A percentile compares a stretch with the other conserved stretches of the same genome.
These are phyloP conservation scores for Neonectria ditissima DNA, from an alignment of 2,329 filamentous ascomycete species.

Conservation along the genomic window DNA sequence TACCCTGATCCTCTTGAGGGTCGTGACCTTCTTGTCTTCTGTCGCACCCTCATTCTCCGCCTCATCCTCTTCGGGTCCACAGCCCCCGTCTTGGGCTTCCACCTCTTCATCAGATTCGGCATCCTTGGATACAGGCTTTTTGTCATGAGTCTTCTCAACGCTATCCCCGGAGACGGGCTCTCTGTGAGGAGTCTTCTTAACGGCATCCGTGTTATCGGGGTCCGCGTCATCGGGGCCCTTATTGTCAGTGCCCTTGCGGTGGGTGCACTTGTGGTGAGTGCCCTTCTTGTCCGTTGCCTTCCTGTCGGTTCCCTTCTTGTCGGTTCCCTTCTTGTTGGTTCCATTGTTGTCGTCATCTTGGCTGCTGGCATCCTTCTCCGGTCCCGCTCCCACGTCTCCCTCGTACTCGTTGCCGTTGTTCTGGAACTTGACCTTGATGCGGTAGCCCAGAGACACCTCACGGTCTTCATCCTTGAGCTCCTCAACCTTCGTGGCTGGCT, in stretches of 20 bases:
- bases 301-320: too few species aligned
- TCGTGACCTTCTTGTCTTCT: background rate
- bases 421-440: background rate
- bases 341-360: too few species aligned
- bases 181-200: too few species aligned
- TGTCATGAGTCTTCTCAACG: background rate
- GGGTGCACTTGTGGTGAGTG: too few species aligned
- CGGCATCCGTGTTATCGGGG: too few species aligned
- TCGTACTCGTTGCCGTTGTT: background rate
- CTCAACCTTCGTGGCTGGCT: background rate
- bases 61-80: constrained; percentile 2
- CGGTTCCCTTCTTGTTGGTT: too few species aligned
- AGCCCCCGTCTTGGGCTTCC: background rate
- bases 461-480: background rate
- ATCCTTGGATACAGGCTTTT: background rate
- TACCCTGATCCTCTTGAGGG: constrained; percentile 25
- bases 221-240: too few species aligned
- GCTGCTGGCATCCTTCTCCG: background rate
- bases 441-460: background rate
- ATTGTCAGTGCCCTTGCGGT: too few species aligned
- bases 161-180: too few species aligned
- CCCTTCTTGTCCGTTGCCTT: too few species aligned
- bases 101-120: background rate
- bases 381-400: background rate
- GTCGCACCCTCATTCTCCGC: background rate